Evolutionary conservation across 192 early-diverging fungal genomes (phyloP), one percentile per base, ranked within the genome.

Genomic region (Bifiguratus adelaidae): DNA sequence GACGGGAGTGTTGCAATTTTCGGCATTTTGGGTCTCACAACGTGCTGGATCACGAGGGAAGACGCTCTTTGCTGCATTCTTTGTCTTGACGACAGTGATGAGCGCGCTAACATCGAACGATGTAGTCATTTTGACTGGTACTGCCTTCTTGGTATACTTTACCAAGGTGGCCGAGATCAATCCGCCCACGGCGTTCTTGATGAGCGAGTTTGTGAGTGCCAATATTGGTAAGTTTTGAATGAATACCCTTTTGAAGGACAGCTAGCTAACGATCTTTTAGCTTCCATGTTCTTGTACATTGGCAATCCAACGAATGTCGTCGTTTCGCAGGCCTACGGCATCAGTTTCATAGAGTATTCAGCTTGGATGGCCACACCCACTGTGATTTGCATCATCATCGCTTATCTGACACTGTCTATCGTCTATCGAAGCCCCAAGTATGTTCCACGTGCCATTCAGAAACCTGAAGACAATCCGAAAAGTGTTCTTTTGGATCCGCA

Each of bases 271-370:
- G 19, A 16, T 41, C 23, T 16, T 2, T 25, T 23, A 74, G 80
- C 77, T 23, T 83, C 79, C 9, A 91, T 91, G 83, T 73, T 78
- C 1, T 60, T 93, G 18, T 89, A 84, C 53, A 85, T 93, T 56
- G 87, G 91, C 23, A 93, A 93, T 47, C 80, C 88, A 13, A 91
- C 88, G 6, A 91, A 94, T 56, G 80, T 94, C 9, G 71, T 94
- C 27, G 86, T 85, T 2, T 78, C 83, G 13, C 74, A 89, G 54
- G 87, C 85, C 1, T 88, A 78, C 47, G 55, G 56, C 16, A 76
- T 94, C 26, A 74, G 67, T 2, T 86, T 88, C 44, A 46, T 88
- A 8, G 68, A 67, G 16, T 94, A 89, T 52, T 77, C 85, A 8
- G 85, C 84, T 2, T 89, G 86, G 83, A 94, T 94, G 91, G 25